A percentile compares a stretch with the other conserved stretches of the same genome.
phyloP scores from a whole-genome alignment of 2,329 filamentous ascomycete genomes.

The Stachybotrys echinatus region DNA sequence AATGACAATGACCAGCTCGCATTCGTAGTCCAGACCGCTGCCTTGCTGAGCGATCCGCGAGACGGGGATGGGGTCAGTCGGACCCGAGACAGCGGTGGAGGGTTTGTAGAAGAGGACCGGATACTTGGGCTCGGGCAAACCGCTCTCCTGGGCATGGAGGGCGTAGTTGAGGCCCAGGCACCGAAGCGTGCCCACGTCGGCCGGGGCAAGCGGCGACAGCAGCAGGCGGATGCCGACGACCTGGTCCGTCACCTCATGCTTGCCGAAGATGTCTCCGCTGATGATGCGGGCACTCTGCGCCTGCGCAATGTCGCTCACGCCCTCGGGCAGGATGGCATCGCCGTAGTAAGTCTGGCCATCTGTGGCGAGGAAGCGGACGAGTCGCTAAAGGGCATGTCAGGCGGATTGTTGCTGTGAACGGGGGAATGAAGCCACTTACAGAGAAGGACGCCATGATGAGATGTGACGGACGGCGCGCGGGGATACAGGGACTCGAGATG shows the following conservation, averaged over 20 bases:
- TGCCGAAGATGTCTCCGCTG: conserved; percentile 60
- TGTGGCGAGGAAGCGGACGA: conserved; percentile 67
- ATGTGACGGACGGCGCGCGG: too few species aligned
- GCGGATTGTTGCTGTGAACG: background rate
- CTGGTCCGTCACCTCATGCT: conserved; percentile 58
- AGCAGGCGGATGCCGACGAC: conserved; percentile 50
- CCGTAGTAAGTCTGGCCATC: conserved; percentile 69
- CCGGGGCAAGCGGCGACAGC: conserved; percentile 57
- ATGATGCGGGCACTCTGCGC: conserved; percentile 58
- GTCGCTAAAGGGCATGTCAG: conserved; percentile 42
- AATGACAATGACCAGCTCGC: conserved; percentile 70
- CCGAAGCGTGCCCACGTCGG: conserved; percentile 61
- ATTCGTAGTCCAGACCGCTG: conserved; percentile 72
- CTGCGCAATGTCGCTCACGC: conserved; percentile 55
- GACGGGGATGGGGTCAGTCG: conserved; percentile 61
- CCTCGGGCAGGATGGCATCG: conserved; percentile 63
- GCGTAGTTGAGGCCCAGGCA: conserved; percentile 70
- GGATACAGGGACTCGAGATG: too few species aligned
- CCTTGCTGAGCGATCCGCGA: conserved; percentile 59
- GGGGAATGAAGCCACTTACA: conserved; percentile 25
- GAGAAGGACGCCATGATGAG: conserved; percentile 37
- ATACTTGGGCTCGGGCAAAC: conserved; percentile 63
- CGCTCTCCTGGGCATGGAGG: conserved; percentile 64
- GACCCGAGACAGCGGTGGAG: conserved; percentile 58
- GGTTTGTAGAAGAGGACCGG: conserved; percentile 67